Conservation (phyloP, 2,329 filamentous ascomycete genomes). For the Fusarium albosuccineum region DNA sequence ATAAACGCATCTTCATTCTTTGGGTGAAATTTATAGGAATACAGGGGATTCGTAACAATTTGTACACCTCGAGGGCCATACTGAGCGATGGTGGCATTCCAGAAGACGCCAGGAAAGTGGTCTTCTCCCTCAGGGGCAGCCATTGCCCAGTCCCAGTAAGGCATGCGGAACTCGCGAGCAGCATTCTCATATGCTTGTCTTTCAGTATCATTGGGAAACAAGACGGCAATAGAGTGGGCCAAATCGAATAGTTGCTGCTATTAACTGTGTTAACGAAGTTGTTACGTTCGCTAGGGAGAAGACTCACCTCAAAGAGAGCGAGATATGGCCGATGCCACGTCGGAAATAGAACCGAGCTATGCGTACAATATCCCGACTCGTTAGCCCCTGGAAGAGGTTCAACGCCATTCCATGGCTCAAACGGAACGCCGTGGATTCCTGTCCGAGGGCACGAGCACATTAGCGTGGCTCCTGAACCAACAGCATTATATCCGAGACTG, state of each 20-base stretch:
- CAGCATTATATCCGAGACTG: conserved; percentile 5
- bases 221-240: conserved; percentile 59
- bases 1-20: conserved; percentile 70
- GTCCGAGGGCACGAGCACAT: background rate
- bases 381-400: conserved; percentile 63
- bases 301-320: conserved; percentile 66
- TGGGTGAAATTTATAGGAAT: conserved; percentile 71
- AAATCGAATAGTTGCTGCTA: conserved; percentile 55
- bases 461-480: conserved; percentile 11
- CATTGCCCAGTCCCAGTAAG: conserved; percentile 72
- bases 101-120: conserved; percentile 60
- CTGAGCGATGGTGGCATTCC: conserved; percentile 64
- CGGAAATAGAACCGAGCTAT: conserved; percentile 80
- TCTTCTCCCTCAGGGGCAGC: conserved; percentile 62
- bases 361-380: conserved; percentile 79
- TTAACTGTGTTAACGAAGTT: conserved; percentile 27
- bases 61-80: conserved; percentile 69
- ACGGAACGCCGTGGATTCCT: conserved; percentile 87
- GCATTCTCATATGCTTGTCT: conserved; percentile 64
- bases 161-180: conserved; percentile 65
- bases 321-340: conserved; percentile 89
- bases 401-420: conserved; percentile 66
- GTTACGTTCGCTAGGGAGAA: too few species aligned
- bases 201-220: conserved; percentile 61
- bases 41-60: conserved; percentile 72